Conservation (phyloP, 208 protist species). For the Plasmodiophora brassicae region DNA sequence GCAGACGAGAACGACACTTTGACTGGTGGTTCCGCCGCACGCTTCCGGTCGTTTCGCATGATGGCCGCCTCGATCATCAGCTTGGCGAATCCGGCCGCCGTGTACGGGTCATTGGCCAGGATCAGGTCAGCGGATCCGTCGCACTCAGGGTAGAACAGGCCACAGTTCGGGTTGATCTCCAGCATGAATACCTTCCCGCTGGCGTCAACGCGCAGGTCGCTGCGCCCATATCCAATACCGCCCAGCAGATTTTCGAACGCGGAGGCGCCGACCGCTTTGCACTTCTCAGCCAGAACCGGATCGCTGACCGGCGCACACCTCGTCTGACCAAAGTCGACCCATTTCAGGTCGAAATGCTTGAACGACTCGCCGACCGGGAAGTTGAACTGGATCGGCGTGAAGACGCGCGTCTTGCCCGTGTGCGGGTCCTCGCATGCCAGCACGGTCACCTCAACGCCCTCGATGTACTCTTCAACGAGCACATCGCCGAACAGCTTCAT, state of each 20-base stretch:
- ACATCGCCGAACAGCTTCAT: background rate
- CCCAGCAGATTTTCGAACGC: conserved; percentile 17
- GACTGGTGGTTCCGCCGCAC: background rate
- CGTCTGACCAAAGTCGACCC: conserved; percentile 23
- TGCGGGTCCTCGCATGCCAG: conserved; percentile 27
- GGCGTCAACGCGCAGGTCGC: conserved; percentile 3
- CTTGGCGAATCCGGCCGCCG: background rate
- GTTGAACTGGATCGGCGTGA: conserved; percentile 10
- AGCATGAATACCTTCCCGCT: conserved; percentile 7
- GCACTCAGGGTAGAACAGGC: conserved; percentile 1
- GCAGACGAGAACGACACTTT: background rate
- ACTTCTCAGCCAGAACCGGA: conserved; percentile 16
- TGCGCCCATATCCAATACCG: background rate
- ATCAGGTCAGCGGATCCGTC: conserved; percentile 10
- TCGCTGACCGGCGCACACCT: background rate
- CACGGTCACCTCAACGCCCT: conserved; percentile 15
- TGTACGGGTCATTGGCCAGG: background rate
- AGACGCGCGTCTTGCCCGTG: background rate
- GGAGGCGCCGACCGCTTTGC: background rate
- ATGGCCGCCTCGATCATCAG: conserved; percentile 3
- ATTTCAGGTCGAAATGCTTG: conserved; percentile 34
- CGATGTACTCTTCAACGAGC: conserved; percentile 17
- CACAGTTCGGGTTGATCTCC: conserved; percentile 32
- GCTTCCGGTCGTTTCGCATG: background rate
- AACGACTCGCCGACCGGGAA: conserved; percentile 23